Percentiles rank a stretch among this genome's conserved stretches.
phyloP scores from a whole-genome alignment of 2,329 filamentous ascomycete species.

The Phialophora expanda region DNA sequence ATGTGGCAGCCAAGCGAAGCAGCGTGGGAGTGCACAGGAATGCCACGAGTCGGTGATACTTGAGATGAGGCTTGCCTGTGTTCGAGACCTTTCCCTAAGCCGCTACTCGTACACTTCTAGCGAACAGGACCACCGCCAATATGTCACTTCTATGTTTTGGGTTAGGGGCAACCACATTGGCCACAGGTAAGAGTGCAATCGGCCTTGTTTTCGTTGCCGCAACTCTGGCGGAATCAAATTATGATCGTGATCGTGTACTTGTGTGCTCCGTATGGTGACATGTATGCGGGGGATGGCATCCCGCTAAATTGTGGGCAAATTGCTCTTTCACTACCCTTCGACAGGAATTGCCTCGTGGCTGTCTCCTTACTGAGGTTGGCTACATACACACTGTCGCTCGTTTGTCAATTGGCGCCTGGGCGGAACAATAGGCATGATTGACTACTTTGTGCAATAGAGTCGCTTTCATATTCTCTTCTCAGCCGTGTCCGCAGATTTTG shows the following conservation, averaged over 20 bases:
- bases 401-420: neutral
- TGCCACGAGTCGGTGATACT: neutral
- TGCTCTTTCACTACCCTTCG: neutral
- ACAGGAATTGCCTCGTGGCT: neutral
- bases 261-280: neutral
- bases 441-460: neutral
- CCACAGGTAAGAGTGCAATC: neutral
- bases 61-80: neutral
- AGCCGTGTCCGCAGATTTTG: neutral
- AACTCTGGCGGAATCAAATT: neutral
- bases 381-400: neutral
- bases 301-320: neutral
- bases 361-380: neutral
- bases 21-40: neutral
- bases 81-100: neutral
- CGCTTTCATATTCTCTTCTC: neutral
- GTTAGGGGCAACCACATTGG: neutral
- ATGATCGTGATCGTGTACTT: neutral
- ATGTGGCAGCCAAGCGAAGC: constrained; percentile 1
- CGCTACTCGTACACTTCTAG: too few relatives aligned
- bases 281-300: neutral
- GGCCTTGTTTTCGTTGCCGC: neutral
- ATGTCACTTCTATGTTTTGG: neutral
- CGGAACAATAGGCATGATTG: neutral
- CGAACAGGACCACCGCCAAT: neutral